A percentile compares a stretch with the other conserved stretches of the same genome.
phyloP scores from a whole-genome alignment of 352 stramenopile species.

The Discostella stelligera region DNA sequence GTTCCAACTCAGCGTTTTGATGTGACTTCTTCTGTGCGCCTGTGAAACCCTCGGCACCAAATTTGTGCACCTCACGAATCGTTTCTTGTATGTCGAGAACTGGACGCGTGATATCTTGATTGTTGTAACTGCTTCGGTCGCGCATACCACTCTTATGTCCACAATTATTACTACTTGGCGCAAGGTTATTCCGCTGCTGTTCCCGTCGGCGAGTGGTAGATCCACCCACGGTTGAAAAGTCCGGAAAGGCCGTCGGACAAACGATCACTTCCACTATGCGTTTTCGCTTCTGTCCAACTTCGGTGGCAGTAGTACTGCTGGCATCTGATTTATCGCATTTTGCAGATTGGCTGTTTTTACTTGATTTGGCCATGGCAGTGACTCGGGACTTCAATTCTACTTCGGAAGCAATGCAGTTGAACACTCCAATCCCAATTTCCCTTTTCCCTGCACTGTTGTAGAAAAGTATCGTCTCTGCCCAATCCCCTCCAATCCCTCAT shows the following conservation, averaged over 20 bases:
- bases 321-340: slow-evolving; percentile 4
- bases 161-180: background rate
- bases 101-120: background rate
- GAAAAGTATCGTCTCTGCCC: too few species aligned
- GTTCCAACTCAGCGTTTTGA: slow-evolving; percentile 67
- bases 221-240: slow-evolving; percentile 48
- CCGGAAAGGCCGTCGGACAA: slow-evolving; percentile 67
- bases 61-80: slow-evolving; percentile 68
- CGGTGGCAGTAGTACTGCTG: background rate
- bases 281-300: slow-evolving; percentile 35
- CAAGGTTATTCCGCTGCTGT: slow-evolving; percentile 5
- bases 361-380: background rate
- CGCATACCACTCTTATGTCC: background rate
- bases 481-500: too few species aligned
- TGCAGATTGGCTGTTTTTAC: background rate
- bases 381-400: too few species aligned
- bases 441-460: too few species aligned
- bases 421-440: too few species aligned
- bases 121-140: background rate
- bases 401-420: too few species aligned
- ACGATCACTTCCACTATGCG: slow-evolving; percentile 58
- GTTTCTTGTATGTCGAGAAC: slow-evolving; percentile 70
- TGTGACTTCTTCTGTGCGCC: slow-evolving; percentile 64
- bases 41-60: slow-evolving; percentile 69
- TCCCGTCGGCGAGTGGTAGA: slow-evolving; percentile 26